Base-by-base conservation (phyloP, 1,284 basidiomycete genomes). In the Rhodotorula mucilaginosa region DNA sequence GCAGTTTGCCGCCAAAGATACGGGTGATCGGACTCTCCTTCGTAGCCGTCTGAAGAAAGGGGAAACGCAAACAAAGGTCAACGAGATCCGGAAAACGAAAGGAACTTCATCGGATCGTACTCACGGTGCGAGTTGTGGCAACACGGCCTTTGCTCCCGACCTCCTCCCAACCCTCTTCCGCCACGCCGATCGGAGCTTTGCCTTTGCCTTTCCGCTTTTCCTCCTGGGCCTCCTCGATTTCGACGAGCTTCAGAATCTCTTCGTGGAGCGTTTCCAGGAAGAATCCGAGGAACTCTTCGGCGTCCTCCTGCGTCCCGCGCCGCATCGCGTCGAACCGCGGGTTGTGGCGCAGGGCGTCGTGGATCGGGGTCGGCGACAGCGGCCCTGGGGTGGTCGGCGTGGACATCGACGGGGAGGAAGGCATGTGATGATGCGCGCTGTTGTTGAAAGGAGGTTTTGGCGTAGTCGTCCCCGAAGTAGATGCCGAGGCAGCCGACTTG, bases 201-300 rank as follows among this genome's bases (percentile, higher is more conserved):
- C 83, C 83, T 71, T 85, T 85, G 60, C 83, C 83, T 19, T 94
- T 84, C 1, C 85, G 85, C 12, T 93, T 83, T 82, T 97, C 94
- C 79, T 98, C 95, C 81, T 97, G 93, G 0, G 67, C 88, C 23
- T 81, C 81, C 57, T 82, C 82, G 29, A 83, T 82, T 71, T 85
- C 85, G 61, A 84, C 82, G 8, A 95, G 83, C 2, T 85, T 85
- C 6, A 93, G 82, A 21, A 98, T 82, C 82, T 99, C 96, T 79
- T 99, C 96, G 81, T 97, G 94, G 5, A 99, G 84, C 0, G 93
- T 93, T 80, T 97, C 94, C 58, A 98, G 85, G 83, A 93, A 95
- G 83, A 97, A 97, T 15, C 96, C 95, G n/a, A 98, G 85, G 82
- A 97, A 99, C 82, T 99, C 96, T 81, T 99, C 95, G 1, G 96